Evolutionary conservation across 78 protist species (phyloP), one percentile per base, ranked within the genome.

Genomic region (Dictyostelium firmibasis): DNA sequence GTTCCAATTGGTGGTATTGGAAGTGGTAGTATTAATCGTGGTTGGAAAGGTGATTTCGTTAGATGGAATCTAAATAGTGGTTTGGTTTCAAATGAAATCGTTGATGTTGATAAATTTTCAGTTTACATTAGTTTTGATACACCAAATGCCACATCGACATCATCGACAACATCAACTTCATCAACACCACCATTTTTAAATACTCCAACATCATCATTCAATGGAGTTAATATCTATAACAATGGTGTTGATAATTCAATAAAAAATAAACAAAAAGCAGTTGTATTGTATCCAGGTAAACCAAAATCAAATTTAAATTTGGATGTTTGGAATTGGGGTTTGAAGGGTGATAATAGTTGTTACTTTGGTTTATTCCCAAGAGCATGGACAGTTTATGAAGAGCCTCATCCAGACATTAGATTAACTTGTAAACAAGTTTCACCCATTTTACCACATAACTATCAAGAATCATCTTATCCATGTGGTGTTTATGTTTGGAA

Each of bases 1-100:
- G 97, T 94, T n/a, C 97, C 97, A 1, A 87, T 94, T 29, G 97
- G 97, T 77, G 97, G 97, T 36, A 94, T 94, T 36, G 97, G 97
- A 20, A 43, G 82, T 27, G 97, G 97, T 14, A 62, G 85, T 33
- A 87, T 94, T 4, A 94, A 79, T 31, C 57, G 97, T 31, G 97
- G 97, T 29, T 89, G 95, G 97, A 81, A 81, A 33, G 97, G 97
- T 53, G 97, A 88, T 47, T 94, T 94, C 47, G 92, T 86, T 35
- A 23, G 97, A 23, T 94, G 91, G 92, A 83, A 81, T 77, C 29
- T 94, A 2, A 27, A 29, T 14, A 31, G 38, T 50, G 87, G 92
- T 10, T 18, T 84, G 8, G 83, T 94, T 9, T 76, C 62, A 29
- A 74, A 41, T 33, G 82, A 88, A 43, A 43, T 47, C 33, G 83